Base-by-base conservation (phyloP, 495 filamentous ascomycete genomes). In the Zalerion maritima region DNA sequence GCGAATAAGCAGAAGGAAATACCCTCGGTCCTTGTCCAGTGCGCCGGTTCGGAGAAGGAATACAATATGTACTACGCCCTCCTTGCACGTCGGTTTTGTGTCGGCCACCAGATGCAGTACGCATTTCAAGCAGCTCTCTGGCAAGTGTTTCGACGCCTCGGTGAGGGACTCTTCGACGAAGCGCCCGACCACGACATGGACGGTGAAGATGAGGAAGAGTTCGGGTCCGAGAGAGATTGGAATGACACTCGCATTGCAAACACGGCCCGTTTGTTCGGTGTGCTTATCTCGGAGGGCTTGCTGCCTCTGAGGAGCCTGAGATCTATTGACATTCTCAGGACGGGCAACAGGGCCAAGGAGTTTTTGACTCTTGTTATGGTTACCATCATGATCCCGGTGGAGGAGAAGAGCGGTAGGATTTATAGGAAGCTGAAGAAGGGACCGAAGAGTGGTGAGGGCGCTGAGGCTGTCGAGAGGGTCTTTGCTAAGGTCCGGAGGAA, bases 11-110 rank as follows among this genome's bases (percentile, higher is more conserved):
- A 89, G 40, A 69, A 69, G 18, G 89, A 96, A 50, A 79, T 96
- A 11, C 74, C 87, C 6, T 76, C 78, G 20, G 82, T 97, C 8
- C 61, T 97, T 4, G 65, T 93, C 21, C 86, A 86, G 40, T 96
- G 87, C 49, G 71, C 73, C 9, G 80, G 82, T 37, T 73, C 75
- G 11, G 89, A 96, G 57, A 63, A 77, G 32, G 57, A 54, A 0
- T 87, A 94, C 52, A 97, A 96, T 49, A 83, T 81, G 0, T 97
- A 92, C 56, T 97, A 97, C 45, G 77, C 83, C 0, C 56, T 94
- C 0, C 69, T 97, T 13, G 81, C 86, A 7, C 66, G 71, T 23
- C 73, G 70, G 32, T 55, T 93, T 8, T 84, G 83, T 43, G 60
- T 60, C 3, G 75, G 79, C 21, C 72, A 69, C 29, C 75, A 73